Conservation (phyloP, 2,329 filamentous ascomycete species). For the Lasiodiplodia theobromae region DNA sequence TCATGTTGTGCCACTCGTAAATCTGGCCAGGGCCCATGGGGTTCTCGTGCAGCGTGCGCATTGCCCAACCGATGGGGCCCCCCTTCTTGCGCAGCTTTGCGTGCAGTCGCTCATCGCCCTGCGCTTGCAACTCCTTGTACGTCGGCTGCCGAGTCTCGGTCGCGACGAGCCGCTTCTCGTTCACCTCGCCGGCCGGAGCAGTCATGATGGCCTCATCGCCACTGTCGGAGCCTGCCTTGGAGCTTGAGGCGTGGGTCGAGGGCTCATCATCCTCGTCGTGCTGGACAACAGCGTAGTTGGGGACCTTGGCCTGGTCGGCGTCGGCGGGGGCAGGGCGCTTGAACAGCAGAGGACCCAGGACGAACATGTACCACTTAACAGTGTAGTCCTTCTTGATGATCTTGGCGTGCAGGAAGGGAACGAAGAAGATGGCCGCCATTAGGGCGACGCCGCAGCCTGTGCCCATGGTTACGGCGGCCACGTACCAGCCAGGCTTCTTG, state of each 20-base stretch:
- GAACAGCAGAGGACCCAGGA: constrained; percentile 66
- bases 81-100: constrained; percentile 67
- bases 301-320: constrained; percentile 65
- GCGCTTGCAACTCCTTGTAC: constrained; percentile 68
- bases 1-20: constrained; percentile 77
- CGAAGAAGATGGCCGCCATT: constrained; percentile 73
- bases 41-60: constrained; percentile 78
- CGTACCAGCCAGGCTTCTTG: constrained; percentile 72
- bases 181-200: constrained; percentile 4
- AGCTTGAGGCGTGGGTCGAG: constrained; percentile 44
- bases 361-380: constrained; percentile 68
- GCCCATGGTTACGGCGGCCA: constrained; percentile 71
- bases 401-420: constrained; percentile 71
- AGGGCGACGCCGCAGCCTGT: constrained; percentile 66
- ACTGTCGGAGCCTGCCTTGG: constrained; percentile 39
- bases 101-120: constrained; percentile 66
- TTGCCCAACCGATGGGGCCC: constrained; percentile 81
- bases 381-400: constrained; percentile 73
- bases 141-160: constrained; percentile 60
- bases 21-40: constrained; percentile 74
- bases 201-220: constrained; percentile 3
- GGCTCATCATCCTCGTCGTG: constrained; percentile 61
- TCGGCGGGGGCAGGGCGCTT: constrained; percentile 63
- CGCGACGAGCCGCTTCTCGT: constrained; percentile 51
- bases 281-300: constrained; percentile 80